phyloP scores from a whole-genome alignment of 2,329 filamentous ascomycete genomes.

The Chaetothyriales sp. region DNA sequence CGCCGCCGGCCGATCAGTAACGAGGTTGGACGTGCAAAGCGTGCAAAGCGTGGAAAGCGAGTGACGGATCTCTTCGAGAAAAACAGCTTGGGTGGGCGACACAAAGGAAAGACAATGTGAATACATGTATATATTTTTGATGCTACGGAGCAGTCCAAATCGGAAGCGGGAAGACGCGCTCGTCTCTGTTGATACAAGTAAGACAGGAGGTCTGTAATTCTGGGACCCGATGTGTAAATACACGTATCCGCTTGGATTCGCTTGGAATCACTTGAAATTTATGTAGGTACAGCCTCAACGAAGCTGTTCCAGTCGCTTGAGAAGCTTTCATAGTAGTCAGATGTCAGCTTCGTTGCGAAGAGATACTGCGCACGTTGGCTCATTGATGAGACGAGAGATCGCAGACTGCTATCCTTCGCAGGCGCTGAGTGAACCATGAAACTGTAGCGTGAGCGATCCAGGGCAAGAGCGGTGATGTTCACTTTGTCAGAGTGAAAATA shows the following conservation, averaged over 20 bases:
- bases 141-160: conserved; percentile 22
- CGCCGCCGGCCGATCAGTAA: not conserved
- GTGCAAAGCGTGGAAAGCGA: not conserved
- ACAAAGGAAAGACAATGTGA: not conserved
- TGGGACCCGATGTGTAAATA: not conserved
- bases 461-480: conserved; percentile 23
- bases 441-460: conserved; percentile 23
- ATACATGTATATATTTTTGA: not conserved
- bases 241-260: conserved; percentile 17
- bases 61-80: not conserved
- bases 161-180: not conserved
- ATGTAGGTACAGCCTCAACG: not conserved
- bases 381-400: conserved; percentile 24
- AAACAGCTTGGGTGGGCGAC: not conserved
- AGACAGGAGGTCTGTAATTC: not conserved
- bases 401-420: conserved; percentile 20
- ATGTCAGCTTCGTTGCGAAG: conserved; percentile 28
- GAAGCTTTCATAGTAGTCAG: conserved; percentile 30
- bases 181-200: not conserved
- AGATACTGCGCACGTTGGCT: conserved; percentile 26
- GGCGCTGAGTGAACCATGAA: conserved; percentile 29
- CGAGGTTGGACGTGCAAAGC: not conserved
- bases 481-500: conserved; percentile 25
- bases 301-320: conserved; percentile 25
- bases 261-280: conserved; percentile 19